A percentile compares a stretch with the other conserved stretches of the same genome.
These are phyloP conservation scores for Solanum pimpinellifolium DNA, from an alignment of 257 asterid genomes.

Conservation along the genomic window DNA sequence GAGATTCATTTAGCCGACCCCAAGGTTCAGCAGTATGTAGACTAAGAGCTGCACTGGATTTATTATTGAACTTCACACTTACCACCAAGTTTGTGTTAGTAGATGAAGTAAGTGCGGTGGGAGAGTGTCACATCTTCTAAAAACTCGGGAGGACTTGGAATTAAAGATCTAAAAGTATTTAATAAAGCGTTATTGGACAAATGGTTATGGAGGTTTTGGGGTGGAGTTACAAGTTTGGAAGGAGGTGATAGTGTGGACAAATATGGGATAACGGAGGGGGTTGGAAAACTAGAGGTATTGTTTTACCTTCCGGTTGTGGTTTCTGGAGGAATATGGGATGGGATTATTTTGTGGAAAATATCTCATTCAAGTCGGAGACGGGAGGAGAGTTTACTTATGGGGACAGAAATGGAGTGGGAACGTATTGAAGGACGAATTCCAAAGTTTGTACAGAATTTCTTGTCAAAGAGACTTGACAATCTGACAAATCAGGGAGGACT, in stretches of 20 bases:
- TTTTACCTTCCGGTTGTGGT: background rate
- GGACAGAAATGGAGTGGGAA: background rate
- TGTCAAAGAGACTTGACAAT: background rate
- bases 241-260: background rate
- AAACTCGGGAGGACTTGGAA: background rate
- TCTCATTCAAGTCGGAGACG: background rate
- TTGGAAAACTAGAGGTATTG: background rate
- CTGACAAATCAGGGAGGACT: background rate
- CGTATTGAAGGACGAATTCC: background rate
- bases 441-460: background rate
- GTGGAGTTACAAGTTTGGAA: background rate
- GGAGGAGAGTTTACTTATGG: background rate
- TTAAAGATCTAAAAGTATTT: background rate
- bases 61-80: background rate
- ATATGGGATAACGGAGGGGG: background rate
- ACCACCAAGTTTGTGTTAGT: background rate
- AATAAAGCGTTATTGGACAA: background rate
- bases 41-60: background rate
- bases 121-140: background rate
- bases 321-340: background rate
- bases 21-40: background rate
- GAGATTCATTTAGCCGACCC: background rate
- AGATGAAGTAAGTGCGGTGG: background rate
- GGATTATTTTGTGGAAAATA: background rate
- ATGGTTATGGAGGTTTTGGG: background rate